Percentiles rank a stretch among this genome's conserved stretches.
Evolutionary conservation across 495 filamentous ascomycete genomes (phyloP).

Genomic region (Daldinia decipiens): DNA sequence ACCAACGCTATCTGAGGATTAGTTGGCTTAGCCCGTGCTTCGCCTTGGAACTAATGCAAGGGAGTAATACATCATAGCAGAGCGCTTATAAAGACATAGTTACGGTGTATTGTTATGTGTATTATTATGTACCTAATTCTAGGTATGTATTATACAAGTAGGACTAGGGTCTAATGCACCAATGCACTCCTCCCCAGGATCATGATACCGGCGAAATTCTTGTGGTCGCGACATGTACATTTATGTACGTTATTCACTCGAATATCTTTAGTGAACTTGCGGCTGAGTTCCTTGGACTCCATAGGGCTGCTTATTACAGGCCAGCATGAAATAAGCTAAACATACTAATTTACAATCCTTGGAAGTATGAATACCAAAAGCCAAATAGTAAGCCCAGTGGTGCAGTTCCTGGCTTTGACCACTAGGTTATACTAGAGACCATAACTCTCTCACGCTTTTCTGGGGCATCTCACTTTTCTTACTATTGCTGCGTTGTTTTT

Average conservation of each 20-base stretch:
- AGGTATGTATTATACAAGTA: neutral
- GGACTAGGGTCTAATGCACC: neutral
- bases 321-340: neutral
- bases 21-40: slow-evolving; percentile 2
- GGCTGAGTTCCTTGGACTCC: neutral
- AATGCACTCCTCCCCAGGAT: neutral
- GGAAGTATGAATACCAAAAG: neutral
- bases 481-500: neutral
- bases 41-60: slow-evolving; percentile 2
- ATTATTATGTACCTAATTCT: no score
- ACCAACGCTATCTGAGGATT: neutral
- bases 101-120: neutral
- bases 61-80: neutral
- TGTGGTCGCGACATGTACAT: neutral
- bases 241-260: neutral
- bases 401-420: neutral
- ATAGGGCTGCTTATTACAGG: slow-evolving; percentile 1
- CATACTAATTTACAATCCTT: neutral
- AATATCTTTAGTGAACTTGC: neutral
- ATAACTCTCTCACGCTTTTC: neutral
- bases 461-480: neutral
- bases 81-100: neutral
- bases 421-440: neutral
- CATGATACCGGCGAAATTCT: neutral
- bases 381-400: neutral